phyloP scores from a whole-genome alignment of 2,329 filamentous ascomycete species.

The Xylogone sp. region DNA sequence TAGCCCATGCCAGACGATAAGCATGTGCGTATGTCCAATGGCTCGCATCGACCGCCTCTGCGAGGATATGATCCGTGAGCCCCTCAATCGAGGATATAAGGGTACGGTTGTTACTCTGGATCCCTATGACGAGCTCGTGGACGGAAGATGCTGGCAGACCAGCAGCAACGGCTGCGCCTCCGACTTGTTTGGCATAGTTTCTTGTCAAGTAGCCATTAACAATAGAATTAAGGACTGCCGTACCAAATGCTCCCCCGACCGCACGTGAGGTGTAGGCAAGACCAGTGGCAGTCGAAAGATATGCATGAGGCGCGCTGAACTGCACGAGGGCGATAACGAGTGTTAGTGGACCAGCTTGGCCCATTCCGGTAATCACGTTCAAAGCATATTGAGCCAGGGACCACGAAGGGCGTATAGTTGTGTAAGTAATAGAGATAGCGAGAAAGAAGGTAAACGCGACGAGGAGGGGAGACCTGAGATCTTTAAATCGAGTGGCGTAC shows the following conservation, averaged over 20 bases:
- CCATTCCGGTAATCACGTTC: conserved; percentile 44
- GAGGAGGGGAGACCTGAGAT: conserved; percentile 42
- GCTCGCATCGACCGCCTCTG: conserved; percentile 35
- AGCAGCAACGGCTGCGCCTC: conserved; percentile 35
- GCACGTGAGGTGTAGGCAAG: conserved; percentile 49
- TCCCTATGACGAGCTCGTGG: conserved; percentile 34
- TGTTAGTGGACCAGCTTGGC: conserved; percentile 46
- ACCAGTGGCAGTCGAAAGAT: conserved; percentile 48
- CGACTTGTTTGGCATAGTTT: conserved; percentile 36
- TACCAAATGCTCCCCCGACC: conserved; percentile 51
- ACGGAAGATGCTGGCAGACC: conserved; percentile 38
- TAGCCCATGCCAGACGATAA: conserved; percentile 46
- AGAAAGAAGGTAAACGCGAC: conserved; percentile 44
- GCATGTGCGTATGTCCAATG: conserved; percentile 41
- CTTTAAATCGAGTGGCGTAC: conserved; percentile 46
- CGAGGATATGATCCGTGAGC: conserved; percentile 34
- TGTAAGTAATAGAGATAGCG: conserved; percentile 43
- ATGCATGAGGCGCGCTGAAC: conserved; percentile 49
- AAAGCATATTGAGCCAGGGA: too few species aligned
- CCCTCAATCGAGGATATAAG: conserved; percentile 29
- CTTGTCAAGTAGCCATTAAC: conserved; percentile 41
- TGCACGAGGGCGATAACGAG: conserved; percentile 48
- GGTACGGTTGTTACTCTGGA: conserved; percentile 30
- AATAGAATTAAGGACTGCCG: conserved; percentile 47
- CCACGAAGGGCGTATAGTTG: too few species aligned